A percentile compares a stretch with the other conserved stretches of the same genome.
phyloP scores from a whole-genome alignment of 306 rosid species.

The Abrus pulchellus region DNA sequence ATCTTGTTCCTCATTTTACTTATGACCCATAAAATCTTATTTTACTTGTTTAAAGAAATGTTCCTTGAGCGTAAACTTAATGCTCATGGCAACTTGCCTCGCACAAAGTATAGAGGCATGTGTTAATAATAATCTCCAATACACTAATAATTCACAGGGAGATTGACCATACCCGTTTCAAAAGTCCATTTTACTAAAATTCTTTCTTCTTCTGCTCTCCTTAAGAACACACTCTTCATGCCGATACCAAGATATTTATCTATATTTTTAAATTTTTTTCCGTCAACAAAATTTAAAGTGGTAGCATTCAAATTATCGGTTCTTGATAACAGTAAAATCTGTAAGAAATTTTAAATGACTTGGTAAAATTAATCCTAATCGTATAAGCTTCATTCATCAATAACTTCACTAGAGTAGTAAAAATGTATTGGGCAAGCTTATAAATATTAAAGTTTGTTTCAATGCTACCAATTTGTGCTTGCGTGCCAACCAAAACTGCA shows the following conservation, averaged over 20 bases:
- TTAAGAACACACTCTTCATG: not conserved
- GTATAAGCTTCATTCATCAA: not conserved
- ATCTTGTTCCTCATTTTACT: not conserved
- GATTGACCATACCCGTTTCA: not conserved
- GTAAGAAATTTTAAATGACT: not conserved
- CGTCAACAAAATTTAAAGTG: not conserved
- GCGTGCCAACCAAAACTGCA: not conserved
- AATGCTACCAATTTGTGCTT: not conserved
- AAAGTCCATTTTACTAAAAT: not conserved
- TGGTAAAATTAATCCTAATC: not conserved
- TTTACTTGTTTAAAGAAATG: not conserved
- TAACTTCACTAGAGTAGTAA: not conserved
- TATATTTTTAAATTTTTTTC: not conserved
- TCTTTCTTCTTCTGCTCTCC: not conserved
- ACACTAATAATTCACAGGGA: not conserved
- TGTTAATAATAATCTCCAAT: not conserved
- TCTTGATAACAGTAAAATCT: not conserved
- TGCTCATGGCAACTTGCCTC: not conserved
- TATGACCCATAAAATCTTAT: not conserved
- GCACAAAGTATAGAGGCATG: not conserved
- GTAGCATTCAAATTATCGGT: not conserved
- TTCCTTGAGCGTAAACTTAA: not conserved
- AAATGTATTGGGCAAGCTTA: not conserved
- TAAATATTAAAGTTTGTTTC: too few relatives aligned
- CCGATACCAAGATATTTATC: not conserved